Conservation (phyloP, 345 rosid species). For the Boechera divaricarpa region DNA sequence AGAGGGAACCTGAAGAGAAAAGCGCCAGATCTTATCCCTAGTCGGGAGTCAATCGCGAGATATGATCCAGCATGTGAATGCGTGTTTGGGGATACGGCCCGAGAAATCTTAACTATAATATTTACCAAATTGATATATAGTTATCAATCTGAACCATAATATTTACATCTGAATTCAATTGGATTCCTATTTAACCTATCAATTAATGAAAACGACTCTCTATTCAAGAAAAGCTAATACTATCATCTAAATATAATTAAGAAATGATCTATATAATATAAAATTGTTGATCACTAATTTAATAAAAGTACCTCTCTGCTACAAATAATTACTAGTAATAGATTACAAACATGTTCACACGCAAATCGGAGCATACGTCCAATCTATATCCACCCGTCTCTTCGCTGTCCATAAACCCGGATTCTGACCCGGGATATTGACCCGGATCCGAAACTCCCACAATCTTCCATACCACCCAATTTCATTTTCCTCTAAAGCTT, state of each 20-base stretch:
- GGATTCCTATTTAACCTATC: background rate
- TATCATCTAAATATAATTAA: background rate
- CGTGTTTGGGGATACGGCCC: too few species aligned
- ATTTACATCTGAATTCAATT: background rate
- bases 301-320: background rate
- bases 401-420: conserved; percentile 41
- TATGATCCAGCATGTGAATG: too few species aligned
- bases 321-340: background rate
- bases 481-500: background rate
- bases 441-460: conserved; percentile 40
- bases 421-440: conserved; percentile 19
- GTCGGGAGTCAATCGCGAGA: too few species aligned
- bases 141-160: background rate
- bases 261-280: background rate
- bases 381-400: conserved; percentile 43
- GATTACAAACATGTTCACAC: conserved; percentile 18
- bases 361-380: conserved; percentile 37
- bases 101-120: too few species aligned
- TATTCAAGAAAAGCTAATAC: background rate
- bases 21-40: too few species aligned
- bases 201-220: background rate
- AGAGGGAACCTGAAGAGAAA: too few species aligned
- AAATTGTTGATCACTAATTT: background rate
- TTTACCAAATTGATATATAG: too few species aligned
- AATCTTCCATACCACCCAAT: conserved; percentile 34